Base-by-base conservation (phyloP, 768 basidiomycete genomes). In the Neoboletus brunneissimus region DNA sequence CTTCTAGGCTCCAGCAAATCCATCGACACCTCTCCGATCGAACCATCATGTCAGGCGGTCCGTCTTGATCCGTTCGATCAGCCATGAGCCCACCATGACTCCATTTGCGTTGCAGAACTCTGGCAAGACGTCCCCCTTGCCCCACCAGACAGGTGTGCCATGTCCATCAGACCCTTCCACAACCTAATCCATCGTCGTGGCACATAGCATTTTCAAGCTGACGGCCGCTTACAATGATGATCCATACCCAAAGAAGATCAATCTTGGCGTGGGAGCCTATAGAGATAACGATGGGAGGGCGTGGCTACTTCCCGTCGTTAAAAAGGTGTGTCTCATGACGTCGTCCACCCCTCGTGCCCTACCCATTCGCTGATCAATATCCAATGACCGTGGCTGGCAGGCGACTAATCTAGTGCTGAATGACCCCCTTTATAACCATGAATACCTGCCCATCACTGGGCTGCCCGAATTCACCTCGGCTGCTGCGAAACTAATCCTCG, bases 241-340 rank as follows among this genome's bases (percentile, higher is more conserved):
- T 70, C 67, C 81, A 3, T 82, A 79, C 70, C 78, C 82, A 15
- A 73, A 86, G 59, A 97, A 97, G 78, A 79, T 95, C 73, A 96
- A 96, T 72, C 80, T 97, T 23, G 93, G 94, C 38, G 94, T 94
- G 44, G 94, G 94, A 44, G 94, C 94, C 9, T 97, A 97, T 71
- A 82, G 94, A 63, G 94, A 95, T 66, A 82, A 94, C 64, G 72
- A 90, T 65, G 84, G 80, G 72, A 95, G 89, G 74, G 88, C 94
- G 15, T 97, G 93, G 91, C 84, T 96, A 25, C 82, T 97, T 27
- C 94, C 94, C 22, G 91, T 92, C 29, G 88, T 97, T 15, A 90
- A 87, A 73, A 92, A 91, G 82, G 92, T 89, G 56, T 60, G 74
- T 53, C 37, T 46, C 23, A 34, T 48, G 34, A 42, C 57, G 37